Base-by-base conservation (phyloP, 345 rosid genomes). In the Bruguiera parviflora region DNA sequence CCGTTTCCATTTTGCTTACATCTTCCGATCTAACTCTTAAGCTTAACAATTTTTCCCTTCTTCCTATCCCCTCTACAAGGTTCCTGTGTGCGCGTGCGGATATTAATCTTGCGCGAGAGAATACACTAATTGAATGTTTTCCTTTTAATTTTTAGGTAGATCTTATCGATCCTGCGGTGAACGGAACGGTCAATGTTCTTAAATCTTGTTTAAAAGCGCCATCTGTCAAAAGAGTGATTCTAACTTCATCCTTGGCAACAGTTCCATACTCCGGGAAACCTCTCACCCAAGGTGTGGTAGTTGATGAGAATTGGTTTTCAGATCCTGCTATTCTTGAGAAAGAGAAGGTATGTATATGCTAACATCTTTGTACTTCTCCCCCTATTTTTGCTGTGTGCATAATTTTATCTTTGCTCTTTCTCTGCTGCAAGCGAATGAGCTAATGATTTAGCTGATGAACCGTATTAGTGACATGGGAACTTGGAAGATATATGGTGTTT, bases 121-220 rank as follows among this genome's bases (percentile, higher is more conserved):
- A 15, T 43, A 43, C 16, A 13, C 18, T 3, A 3, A 13, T 15
- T 13, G 49, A 43, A 43, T 11, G 52, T 15, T 43, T 61, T 31
- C 5, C 18, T 64, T 24, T 64, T 3, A 6, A 3, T 16, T 52
- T 47, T 10, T 61, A 71, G 74, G 63, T 29, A 20, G 33, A 71
- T 10, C 5, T 61, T 5, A 52, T 70, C 1, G 67, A 70, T 16
- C 73, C 73, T 62, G 73, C 73, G 10, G 24, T 70, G 20, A 62
- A 62, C 15, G 73, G 73, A 35, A 70, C 73, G 5, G 46, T 62
- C 5, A 70, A 70, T 35, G 73, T 70, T 35, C 73, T 70, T 55
- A 70, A 5, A 49, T 61, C 67, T 21, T 70, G 73, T 37, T 8
- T 60, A 0, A 70, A 53, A 62, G 52, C 24, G 11, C 61, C 13